A percentile compares a stretch with the other conserved stretches of the same genome.
Conservation (phyloP, 2,329 filamentous ascomycete genomes). For the Talaromyces piceae region DNA sequence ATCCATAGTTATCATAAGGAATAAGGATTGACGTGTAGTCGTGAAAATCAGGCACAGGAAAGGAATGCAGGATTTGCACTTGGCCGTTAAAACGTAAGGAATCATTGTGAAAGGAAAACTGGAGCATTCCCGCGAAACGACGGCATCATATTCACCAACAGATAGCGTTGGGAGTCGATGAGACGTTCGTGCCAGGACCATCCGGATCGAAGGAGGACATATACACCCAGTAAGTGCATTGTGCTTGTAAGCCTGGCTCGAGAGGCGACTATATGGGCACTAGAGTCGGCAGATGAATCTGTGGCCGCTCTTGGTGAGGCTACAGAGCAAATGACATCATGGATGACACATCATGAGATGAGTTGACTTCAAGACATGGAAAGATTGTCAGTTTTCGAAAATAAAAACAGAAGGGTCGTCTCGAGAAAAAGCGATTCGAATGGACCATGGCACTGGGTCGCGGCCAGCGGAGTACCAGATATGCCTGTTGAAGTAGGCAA, state of each 20-base stretch:
- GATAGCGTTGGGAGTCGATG: not conserved
- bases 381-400: not conserved
- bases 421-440: constrained; percentile 8
- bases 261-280: not conserved
- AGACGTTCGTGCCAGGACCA: not conserved
- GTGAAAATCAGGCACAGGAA: not conserved
- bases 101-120: not conserved
- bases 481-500: constrained; percentile 3
- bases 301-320: constrained; percentile 5
- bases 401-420: constrained; percentile 7
- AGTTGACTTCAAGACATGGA: not conserved
- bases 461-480: constrained; percentile 8
- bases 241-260: not conserved
- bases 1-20: not conserved
- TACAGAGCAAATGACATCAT: constrained; percentile 8
- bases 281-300: constrained; percentile 1
- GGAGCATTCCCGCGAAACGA: not conserved
- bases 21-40: not conserved
- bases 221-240: not conserved
- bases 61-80: not conserved
- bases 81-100: not conserved
- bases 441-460: constrained; percentile 10
- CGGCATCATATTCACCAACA: not conserved
- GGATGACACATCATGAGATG: constrained; percentile 6
- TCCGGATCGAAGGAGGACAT: not conserved